Evolutionary conservation across 176 grass and related monocot genomes (phyloP).

Genomic region (Phragmites australis): DNA sequence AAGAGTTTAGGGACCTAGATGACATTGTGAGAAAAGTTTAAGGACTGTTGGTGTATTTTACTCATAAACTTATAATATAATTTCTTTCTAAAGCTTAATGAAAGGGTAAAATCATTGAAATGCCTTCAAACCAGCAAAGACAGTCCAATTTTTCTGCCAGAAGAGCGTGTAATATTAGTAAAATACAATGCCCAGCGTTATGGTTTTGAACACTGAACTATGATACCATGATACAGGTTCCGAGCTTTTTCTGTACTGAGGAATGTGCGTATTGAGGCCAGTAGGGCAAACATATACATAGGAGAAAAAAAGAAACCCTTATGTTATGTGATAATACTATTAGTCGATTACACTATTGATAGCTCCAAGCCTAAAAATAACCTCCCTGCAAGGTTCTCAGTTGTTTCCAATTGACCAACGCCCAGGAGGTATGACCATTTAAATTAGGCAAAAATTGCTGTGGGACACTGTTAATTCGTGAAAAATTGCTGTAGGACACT

Average conservation of each 20-base stretch:
- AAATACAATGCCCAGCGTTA: background rate
- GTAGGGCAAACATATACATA: background rate
- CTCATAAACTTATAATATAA: background rate
- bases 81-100: background rate
- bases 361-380: background rate
- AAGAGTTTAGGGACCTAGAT: too few species aligned
- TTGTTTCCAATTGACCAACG: background rate
- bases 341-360: background rate
- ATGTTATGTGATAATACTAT: background rate
- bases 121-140: background rate
- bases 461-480: too few species aligned
- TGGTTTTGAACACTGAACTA: background rate
- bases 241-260: background rate
- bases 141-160: background rate
- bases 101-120: background rate
- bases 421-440: background rate
- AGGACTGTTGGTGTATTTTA: too few species aligned
- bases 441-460: too few species aligned
- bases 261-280: background rate
- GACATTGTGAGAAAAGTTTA: too few species aligned
- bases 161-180: background rate
- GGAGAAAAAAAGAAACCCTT: background rate
- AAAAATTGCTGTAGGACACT: too few species aligned
- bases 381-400: background rate
- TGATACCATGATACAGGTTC: background rate